Evolutionary conservation across 2,329 filamentous ascomycete genomes (phyloP).

Genomic region (Calonectria naviculata): DNA sequence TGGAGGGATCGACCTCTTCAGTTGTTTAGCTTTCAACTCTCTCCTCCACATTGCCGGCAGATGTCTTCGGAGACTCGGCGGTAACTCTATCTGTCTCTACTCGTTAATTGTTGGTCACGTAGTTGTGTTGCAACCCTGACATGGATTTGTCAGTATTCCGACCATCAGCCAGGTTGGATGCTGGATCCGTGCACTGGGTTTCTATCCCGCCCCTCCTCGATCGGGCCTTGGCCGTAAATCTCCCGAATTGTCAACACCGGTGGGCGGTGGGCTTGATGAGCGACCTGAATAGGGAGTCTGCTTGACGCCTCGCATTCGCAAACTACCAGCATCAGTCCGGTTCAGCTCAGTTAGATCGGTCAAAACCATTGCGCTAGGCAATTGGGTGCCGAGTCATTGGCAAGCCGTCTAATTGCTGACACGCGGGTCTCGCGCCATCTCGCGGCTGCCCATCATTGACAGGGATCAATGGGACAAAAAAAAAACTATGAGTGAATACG

Average conservation of each 20-base stretch:
- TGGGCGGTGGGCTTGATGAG: not conserved
- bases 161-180: not conserved
- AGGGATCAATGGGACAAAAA: constrained; percentile 7
- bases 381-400: not conserved
- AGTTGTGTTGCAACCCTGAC: not conserved
- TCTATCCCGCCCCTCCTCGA: not conserved
- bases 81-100: not conserved
- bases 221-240: not conserved
- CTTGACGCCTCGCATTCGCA: not conserved
- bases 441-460: not conserved
- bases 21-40: not conserved
- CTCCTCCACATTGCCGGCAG: not conserved
- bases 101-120: not conserved
- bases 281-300: not conserved
- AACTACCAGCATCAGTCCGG: not conserved
- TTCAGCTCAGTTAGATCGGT: not conserved
- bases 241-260: not conserved
- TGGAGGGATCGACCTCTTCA: constrained; percentile 6
- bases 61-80: not conserved
- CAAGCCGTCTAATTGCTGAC: constrained; percentile 4
- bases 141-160: not conserved
- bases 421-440: not conserved
- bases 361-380: constrained; percentile 10
- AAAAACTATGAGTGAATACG: not conserved
- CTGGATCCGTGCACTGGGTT: not conserved